Evolutionary conservation across 352 stramenopile species (phyloP), one percentile per base, ranked within the genome.

Genomic region (Globisporangium rhizosaccharum): DNA sequence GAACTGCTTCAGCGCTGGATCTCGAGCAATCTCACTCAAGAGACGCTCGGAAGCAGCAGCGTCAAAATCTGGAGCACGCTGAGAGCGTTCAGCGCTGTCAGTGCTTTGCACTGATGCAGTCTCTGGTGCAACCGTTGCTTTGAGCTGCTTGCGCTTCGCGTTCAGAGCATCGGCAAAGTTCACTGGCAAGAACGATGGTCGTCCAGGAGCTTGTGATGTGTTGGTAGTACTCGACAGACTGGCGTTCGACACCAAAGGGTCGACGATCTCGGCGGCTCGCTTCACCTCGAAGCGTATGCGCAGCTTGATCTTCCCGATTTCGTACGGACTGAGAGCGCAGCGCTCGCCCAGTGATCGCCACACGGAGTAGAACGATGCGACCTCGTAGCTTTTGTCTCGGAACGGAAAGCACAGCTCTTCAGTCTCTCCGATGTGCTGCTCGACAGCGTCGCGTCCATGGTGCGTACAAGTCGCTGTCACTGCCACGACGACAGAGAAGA

Each of bases 111-210:
- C 30, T 11, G 6, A 23, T 28, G 1, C 25, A 41, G 17, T 10
- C 18, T 60, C 68, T 39, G 68, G 68, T 3, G 59, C 57, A 25
- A 79, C 61, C 12, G 68, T 67, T 11, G 63, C 58, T 64, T 69
- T 72, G 47, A 79, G 66, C 50, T 79, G 70, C 45, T 79, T 79
- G 15, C 68, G 68, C 46, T 79, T 76, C 12, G 69, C 48, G 45
- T 69, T 63, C 4, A 80, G 62, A 17, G 63, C 70, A 54, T 75
- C 63, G 45, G 57, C 58, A 53, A 80, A 73, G 28, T 70, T 71
- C 2, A 25, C 51, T 25, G 67, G 57, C 10, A 70, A 46, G 33
- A 60, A 60, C 52, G 58, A 48, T 18, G 42, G 42, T 26, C 51
- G 52, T 26, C 15, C 37, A n/a, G 42, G 51, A 7, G 9, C 11